phyloP scores from a whole-genome alignment of 2,329 filamentous ascomycete species.

The Cercospora zeina region DNA sequence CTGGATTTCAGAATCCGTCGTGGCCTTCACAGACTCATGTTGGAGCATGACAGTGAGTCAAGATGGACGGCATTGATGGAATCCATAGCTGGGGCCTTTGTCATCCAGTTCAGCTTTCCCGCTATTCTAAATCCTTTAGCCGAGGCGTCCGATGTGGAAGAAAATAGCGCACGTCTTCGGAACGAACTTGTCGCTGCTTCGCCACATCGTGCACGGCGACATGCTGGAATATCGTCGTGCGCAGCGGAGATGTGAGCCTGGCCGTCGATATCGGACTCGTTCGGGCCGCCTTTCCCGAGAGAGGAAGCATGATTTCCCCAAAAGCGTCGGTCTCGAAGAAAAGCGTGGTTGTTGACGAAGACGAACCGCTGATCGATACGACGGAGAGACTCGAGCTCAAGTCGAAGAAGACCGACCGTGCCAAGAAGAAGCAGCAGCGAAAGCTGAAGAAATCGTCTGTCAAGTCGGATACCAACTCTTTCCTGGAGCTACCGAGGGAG shows the following conservation, averaged over 20 bases:
- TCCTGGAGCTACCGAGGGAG: constrained; percentile 56
- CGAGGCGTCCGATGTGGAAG: neutral
- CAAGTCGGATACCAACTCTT: constrained; percentile 38
- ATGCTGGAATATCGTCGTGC: neutral
- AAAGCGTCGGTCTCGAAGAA: constrained; percentile 17
- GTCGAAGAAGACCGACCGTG: constrained; percentile 57
- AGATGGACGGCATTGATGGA: neutral
- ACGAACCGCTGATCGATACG: constrained; percentile 53
- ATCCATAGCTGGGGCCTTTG: neutral
- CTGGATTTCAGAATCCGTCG: too few species aligned
- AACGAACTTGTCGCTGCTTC: neutral
- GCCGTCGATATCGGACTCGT: neutral
- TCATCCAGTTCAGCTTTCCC: constrained; percentile 1
- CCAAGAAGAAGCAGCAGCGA: constrained; percentile 44
- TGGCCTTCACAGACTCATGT: too few species aligned
- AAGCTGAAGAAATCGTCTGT: constrained; percentile 37
- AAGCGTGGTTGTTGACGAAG: constrained; percentile 35
- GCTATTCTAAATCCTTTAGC: neutral
- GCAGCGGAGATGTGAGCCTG: constrained; percentile 10
- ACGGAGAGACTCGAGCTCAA: constrained; percentile 52
- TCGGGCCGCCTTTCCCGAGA: neutral
- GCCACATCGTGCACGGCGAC: neutral
- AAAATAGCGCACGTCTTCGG: neutral
- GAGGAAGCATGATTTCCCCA: constrained; percentile 17
- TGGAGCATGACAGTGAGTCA: neutral